These are phyloP conservation scores for Sphagnum magellanicum DNA, from an alignment of 228 moss, liverwort and hornwort genomes.

Conservation along the genomic window DNA sequence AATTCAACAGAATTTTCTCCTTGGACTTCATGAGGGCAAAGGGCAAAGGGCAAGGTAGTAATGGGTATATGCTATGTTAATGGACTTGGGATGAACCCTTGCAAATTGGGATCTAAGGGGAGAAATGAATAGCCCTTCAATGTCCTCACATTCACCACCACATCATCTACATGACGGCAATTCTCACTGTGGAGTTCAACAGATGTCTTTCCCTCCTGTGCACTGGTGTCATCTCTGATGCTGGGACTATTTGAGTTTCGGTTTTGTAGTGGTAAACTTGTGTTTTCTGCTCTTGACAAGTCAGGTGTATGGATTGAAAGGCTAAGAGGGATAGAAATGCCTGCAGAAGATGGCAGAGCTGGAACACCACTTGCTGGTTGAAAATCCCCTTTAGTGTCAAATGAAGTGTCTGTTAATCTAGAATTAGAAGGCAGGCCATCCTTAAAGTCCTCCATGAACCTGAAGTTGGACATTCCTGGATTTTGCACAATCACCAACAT, in stretches of 20 bases:
- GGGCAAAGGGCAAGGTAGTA: too few relatives aligned
- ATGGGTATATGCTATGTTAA: too few relatives aligned
- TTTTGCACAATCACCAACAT: slow-evolving; percentile 87
- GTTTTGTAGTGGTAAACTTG: slow-evolving; percentile 24
- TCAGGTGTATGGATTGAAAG: not conserved
- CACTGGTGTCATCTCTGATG: slow-evolving; percentile 3
- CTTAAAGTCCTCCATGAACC: slow-evolving; percentile 14
- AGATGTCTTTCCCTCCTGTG: not conserved
- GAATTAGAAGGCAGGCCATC: slow-evolving; percentile 10
- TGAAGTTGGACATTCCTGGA: slow-evolving; percentile 52
- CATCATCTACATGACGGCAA: slow-evolving; percentile 40
- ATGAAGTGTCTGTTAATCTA: slow-evolving; percentile 2
- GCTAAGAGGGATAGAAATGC: slow-evolving; percentile 7
- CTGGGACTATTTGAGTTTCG: slow-evolving; percentile 23
- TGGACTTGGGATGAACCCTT: slow-evolving; percentile 20
- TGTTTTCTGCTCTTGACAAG: slow-evolving; percentile 4
- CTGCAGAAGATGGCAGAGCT: slow-evolving; percentile 19
- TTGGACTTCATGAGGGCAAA: too few relatives aligned
- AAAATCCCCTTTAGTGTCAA: not conserved
- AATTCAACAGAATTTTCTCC: too few relatives aligned
- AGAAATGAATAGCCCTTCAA: slow-evolving; percentile 48
- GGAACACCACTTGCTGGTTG: not conserved
- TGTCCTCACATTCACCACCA: slow-evolving; percentile 63
- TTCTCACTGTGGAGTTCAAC: not conserved
- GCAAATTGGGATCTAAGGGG: slow-evolving; percentile 26